A percentile compares a stretch with the other conserved stretches of the same genome.
phyloP scores from a whole-genome alignment of 805 yeast species.

The Suhomyces sp. region DNA sequence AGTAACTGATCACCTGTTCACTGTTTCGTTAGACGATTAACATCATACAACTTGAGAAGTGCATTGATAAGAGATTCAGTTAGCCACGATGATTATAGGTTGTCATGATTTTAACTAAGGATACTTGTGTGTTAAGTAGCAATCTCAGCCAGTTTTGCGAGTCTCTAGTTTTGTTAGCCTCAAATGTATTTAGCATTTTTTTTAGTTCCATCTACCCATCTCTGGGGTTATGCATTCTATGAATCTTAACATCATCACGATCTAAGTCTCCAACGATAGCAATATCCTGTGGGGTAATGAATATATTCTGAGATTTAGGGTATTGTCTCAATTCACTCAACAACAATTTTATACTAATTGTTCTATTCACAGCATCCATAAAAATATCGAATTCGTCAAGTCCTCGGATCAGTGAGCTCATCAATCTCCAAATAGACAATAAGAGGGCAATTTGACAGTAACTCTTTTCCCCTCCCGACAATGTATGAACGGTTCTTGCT shows the following conservation, averaged over 20 bases:
- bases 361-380: conserved; percentile 92
- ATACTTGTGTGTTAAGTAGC: too few species aligned
- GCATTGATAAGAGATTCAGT: too few species aligned
- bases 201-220: too few species aligned
- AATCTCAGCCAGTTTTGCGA: too few species aligned
- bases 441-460: conserved; percentile 87
- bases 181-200: too few species aligned
- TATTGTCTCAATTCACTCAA: conserved; percentile 63
- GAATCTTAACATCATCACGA: conserved; percentile 56
- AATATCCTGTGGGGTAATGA: conserved; percentile 93
- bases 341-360: conserved; percentile 73
- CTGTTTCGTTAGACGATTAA: too few species aligned
- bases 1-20: too few species aligned
- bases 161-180: too few species aligned
- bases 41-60: too few species aligned
- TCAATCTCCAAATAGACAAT: conserved; percentile 88
- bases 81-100: too few species aligned
- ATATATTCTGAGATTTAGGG: conserved; percentile 78
- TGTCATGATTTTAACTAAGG: too few species aligned
- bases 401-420: conserved; percentile 85
- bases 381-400: conserved; percentile 96
- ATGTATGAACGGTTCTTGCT: conserved; percentile 70
- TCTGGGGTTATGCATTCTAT: conserved; percentile 51
- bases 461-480: conserved; percentile 97
- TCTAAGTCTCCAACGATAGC: conserved; percentile 64